Conservation (phyloP, 768 basidiomycete species). For the Rubroboletus pulcherrimus region DNA sequence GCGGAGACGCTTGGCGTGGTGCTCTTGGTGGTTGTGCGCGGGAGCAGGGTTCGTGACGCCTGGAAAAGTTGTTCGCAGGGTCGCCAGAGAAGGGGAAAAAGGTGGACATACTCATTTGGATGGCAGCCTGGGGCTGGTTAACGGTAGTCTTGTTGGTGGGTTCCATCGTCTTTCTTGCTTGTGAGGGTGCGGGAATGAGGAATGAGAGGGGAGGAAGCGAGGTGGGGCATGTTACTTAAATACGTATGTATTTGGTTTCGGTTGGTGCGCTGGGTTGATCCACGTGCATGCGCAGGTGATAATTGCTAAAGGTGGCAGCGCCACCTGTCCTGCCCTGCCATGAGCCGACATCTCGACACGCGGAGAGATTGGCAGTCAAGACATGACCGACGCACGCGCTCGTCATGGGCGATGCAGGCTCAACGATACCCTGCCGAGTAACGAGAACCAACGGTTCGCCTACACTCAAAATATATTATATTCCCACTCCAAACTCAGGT, state of each 20-base stretch:
- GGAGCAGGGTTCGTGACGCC: conserved; percentile 46
- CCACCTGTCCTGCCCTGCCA: background rate
- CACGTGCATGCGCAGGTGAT: conserved; percentile 13
- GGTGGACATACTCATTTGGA: conserved; percentile 56
- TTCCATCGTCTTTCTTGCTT: conserved; percentile 29
- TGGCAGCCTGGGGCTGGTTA: conserved; percentile 55
- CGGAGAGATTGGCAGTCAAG: too few relatives aligned
- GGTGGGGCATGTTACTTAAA: conserved; percentile 10
- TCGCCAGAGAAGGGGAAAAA: background rate
- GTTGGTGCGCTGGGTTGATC: background rate
- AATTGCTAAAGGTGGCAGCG: background rate
- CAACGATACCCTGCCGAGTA: background rate
- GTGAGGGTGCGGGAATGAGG: conserved; percentile 17
- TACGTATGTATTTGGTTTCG: conserved; percentile 1
- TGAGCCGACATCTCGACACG: background rate
- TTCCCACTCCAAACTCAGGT: background rate
- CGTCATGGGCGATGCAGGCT: background rate
- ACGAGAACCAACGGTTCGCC: background rate
- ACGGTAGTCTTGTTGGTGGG: conserved; percentile 34
- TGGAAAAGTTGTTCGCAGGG: conserved; percentile 16
- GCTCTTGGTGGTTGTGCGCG: conserved; percentile 39
- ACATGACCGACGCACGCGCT: background rate
- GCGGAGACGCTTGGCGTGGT: conserved; percentile 54
- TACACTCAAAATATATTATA: too few relatives aligned
- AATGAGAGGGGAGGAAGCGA: background rate